Base-by-base conservation (phyloP, 352 stramenopile genomes). In the Pythium apleroticum region DNA sequence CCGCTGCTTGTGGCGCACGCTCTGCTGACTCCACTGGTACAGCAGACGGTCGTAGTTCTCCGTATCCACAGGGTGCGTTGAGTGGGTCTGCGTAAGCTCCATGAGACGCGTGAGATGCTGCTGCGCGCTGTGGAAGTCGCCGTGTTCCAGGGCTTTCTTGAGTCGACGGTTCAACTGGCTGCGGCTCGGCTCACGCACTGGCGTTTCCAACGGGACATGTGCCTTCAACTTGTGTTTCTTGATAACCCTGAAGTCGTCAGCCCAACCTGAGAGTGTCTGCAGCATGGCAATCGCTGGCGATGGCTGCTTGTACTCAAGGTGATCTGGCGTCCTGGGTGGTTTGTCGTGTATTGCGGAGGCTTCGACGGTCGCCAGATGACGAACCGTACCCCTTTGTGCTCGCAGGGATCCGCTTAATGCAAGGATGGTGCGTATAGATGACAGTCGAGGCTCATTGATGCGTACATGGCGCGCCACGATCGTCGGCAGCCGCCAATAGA, bases 1-100 rank as follows among this genome's bases (percentile, higher is more conserved):
- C 12, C 46, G 20, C 27, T 31, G 25, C 52, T 43, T 24, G 7
- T 35, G 39, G 10, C 19, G 17, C 39, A 27, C 17, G 37, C 57
- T 54, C 1, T 43, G 64, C 41, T 59, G 57, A 52, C 64, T 84
- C 52, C 61, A 80, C 37, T 80, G 58, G 52, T 74, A 88, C 30
- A 93, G 69, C 19, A 93, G 46, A 30, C 74, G 39, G 24, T 90
- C 84, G 68, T 90, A 93, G 28, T 68, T 86, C 20, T 78, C 52
- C 11, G 56, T 61, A 30, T 63, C 57, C 27, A 74, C 62, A 0
- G 61, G 62, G 19, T 73, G 61, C 0, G 49, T 17, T 2, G 45
- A 1, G 1, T 33, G 17, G 14, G 20, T 8, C 0, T 37, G 33
- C 8, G 37, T 20, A 17, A 37, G 24, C 22, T 28, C 22, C 15